Evolutionary conservation across 2,329 filamentous ascomycete genomes (phyloP).

Genomic region (Byssochlamys sp.): DNA sequence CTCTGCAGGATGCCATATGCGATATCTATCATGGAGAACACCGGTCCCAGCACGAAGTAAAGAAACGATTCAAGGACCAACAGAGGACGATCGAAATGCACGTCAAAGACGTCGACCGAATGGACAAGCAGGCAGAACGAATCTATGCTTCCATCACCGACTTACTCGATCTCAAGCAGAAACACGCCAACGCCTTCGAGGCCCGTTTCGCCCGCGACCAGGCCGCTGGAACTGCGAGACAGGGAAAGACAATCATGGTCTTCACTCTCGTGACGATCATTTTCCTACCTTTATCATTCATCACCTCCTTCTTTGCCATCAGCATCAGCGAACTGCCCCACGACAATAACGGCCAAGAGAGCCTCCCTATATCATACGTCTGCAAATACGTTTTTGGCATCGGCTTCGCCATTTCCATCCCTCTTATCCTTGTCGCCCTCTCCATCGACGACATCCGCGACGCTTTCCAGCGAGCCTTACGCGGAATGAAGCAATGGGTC

Average conservation of each 20-base stretch:
- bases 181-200: conserved; percentile 59
- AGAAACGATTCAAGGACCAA: conserved; percentile 49
- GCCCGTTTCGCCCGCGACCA: conserved; percentile 51
- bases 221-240: conserved; percentile 50
- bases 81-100: conserved; percentile 49
- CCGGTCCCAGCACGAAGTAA: conserved; percentile 38
- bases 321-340: conserved; percentile 43
- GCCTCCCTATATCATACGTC: conserved; percentile 42
- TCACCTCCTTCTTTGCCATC: conserved; percentile 48
- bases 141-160: conserved; percentile 54
- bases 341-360: conserved; percentile 16
- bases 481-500: conserved; percentile 16
- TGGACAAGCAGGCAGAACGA: conserved; percentile 53
- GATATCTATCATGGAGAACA: conserved; percentile 26
- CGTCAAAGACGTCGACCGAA: conserved; percentile 51
- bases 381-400: conserved; percentile 49
- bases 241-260: conserved; percentile 50
- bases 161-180: conserved; percentile 58
- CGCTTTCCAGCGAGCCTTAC: conserved; percentile 16
- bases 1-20: conserved; percentile 27
- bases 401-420: conserved; percentile 45
- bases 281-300: conserved; percentile 48
- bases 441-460: conserved; percentile 35
- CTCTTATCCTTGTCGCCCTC: conserved; percentile 39
- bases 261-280: conserved; percentile 53